Percentiles rank a stretch among this genome's conserved stretches.
phyloP scores from a whole-genome alignment of 495 filamentous ascomycete species.

The Penicillium maclennaniae region DNA sequence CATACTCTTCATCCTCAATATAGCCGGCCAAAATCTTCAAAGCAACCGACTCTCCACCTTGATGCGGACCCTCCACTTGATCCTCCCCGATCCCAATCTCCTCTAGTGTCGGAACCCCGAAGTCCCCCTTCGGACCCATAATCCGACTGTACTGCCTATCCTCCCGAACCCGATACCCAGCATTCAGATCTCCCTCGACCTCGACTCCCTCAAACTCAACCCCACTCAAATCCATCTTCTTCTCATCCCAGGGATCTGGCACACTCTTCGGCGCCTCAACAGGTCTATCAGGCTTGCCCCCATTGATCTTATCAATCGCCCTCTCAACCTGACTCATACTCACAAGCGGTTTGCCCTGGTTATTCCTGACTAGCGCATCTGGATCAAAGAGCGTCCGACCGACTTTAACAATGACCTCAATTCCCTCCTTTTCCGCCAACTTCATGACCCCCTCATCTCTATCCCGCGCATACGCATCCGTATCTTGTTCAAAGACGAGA shows the following conservation, averaged over 20 bases:
- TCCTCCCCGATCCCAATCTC: constrained; percentile 56
- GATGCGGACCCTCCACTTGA: constrained; percentile 53
- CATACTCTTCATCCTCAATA: constrained; percentile 56
- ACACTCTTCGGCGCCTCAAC: constrained; percentile 50
- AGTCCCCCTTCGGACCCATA: constrained; percentile 58
- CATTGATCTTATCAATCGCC: constrained; percentile 39
- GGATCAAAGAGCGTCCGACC: constrained; percentile 66
- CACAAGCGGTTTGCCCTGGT: constrained; percentile 66
- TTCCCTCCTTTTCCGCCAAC: constrained; percentile 57
- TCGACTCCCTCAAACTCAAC: constrained; percentile 48
- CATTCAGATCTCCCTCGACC: constrained; percentile 52
- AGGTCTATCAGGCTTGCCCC: constrained; percentile 51
- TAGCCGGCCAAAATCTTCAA: constrained; percentile 47
- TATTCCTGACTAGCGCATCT: constrained; percentile 58
- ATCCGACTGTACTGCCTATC: constrained; percentile 54
- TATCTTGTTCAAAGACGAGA: constrained; percentile 71
- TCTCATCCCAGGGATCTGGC: constrained; percentile 54
- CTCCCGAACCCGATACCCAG: constrained; percentile 33
- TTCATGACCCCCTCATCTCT: constrained; percentile 52
- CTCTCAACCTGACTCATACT: constrained; percentile 60
- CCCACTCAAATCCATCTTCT: constrained; percentile 39
- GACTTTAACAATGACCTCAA: constrained; percentile 55
- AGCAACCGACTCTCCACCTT: constrained; percentile 60
- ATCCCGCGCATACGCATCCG: constrained; percentile 61
- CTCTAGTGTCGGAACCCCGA: constrained; percentile 55